Conservation (phyloP, 148 eudicot genomes). For the Vaccinium macrocarpon region DNA sequence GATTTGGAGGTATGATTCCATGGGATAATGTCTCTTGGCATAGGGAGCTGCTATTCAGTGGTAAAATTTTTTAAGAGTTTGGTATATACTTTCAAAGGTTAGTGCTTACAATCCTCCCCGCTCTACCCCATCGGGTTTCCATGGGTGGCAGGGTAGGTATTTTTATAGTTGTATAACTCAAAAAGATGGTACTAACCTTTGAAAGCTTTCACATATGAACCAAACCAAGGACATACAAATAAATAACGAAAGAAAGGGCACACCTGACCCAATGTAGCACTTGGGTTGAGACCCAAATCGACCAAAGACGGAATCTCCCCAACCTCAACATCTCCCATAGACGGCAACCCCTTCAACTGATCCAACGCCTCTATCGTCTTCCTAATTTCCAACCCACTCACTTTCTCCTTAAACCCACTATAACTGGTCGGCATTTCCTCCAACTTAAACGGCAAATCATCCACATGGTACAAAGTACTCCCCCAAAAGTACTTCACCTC, state of each 20-base stretch:
- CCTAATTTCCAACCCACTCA: conserved; percentile 72
- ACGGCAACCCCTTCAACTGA: conserved; percentile 74
- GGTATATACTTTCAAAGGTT: background rate
- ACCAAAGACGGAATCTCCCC: conserved; percentile 84
- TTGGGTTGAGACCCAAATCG: conserved; percentile 84
- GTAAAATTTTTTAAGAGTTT: background rate
- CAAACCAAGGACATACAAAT: background rate
- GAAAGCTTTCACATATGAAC: background rate
- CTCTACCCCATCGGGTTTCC: background rate
- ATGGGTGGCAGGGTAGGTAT: no score
- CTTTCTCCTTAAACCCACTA: conserved; percentile 88
- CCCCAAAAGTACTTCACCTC: conserved; percentile 99
- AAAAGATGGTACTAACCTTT: background rate
- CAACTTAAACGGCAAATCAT: conserved; percentile 85
- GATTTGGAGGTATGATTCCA: background rate
- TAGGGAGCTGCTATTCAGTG: background rate
- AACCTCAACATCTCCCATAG: conserved; percentile 70
- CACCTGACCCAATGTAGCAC: conserved; percentile 73
- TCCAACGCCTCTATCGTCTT: conserved; percentile 78
- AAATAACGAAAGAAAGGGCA: background rate
- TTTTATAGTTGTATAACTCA: no score
- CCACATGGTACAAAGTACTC: conserved; percentile 90
- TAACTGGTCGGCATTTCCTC: conserved; percentile 89
- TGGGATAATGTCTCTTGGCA: background rate
- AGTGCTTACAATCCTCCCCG: background rate